These are phyloP conservation scores for Cystobasidium onofrii DNA, from an alignment of 768 basidiomycete species.

Conservation along the genomic window DNA sequence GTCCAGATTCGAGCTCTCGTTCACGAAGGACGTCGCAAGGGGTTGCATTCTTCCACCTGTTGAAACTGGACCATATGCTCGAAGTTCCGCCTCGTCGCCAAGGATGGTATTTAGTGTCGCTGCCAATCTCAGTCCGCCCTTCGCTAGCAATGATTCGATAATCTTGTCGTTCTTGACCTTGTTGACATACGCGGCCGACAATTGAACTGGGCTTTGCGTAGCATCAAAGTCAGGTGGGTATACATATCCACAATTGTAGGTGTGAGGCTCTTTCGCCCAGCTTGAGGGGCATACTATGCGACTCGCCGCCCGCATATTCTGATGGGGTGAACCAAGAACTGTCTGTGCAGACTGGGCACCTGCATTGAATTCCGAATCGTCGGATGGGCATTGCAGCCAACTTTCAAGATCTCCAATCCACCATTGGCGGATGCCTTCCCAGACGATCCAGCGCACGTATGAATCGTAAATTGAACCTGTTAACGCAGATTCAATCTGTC, in stretches of 20 bases:
- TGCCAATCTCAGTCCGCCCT: constrained; percentile 75
- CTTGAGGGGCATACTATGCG: constrained; percentile 35
- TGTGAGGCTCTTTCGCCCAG: constrained; percentile 37
- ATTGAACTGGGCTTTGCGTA: constrained; percentile 48
- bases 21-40: background rate
- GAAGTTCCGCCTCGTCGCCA: constrained; percentile 21
- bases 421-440: constrained; percentile 67
- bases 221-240: constrained; percentile 33
- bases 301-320: background rate
- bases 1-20: background rate
- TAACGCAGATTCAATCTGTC: constrained; percentile 57
- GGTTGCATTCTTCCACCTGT: background rate
- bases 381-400: constrained; percentile 64
- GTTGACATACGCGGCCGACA: constrained; percentile 72
- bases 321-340: constrained; percentile 32
- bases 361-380: constrained; percentile 33
- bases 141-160: constrained; percentile 71
- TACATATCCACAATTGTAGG: constrained; percentile 35
- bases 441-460: constrained; percentile 68
- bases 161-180: constrained; percentile 60
- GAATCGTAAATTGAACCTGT: constrained; percentile 61
- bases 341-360: constrained; percentile 23
- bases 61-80: background rate
- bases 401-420: constrained; percentile 56
- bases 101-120: constrained; percentile 58